Percentiles rank a stretch among this genome's conserved stretches.
Evolutionary conservation across 2,329 filamentous ascomycete genomes (phyloP).

Genomic region (Aureobasidium sp.): DNA sequence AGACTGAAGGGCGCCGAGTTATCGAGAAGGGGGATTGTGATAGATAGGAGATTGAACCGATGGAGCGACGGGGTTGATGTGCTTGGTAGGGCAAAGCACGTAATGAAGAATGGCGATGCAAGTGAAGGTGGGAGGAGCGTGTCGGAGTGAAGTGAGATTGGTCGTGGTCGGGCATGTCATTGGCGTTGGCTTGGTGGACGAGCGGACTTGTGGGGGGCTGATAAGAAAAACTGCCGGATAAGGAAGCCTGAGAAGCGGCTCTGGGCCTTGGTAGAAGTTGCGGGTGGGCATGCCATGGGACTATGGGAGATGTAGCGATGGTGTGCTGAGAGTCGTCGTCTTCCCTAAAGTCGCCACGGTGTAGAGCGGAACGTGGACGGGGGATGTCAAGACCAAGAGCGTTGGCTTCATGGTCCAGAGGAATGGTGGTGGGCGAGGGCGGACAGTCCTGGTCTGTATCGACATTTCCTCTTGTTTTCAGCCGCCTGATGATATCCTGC

Average conservation of each 20-base stretch:
- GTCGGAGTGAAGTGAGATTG: slow-evolving; percentile 24
- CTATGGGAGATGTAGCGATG: slow-evolving; percentile 46
- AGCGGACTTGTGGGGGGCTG: slow-evolving; percentile 87
- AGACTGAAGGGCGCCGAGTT: slow-evolving; percentile 61
- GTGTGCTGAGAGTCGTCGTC: slow-evolving; percentile 34
- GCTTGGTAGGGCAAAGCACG: slow-evolving; percentile 58
- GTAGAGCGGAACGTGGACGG: slow-evolving; percentile 67
- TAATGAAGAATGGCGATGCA: neutral
- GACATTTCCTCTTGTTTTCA: slow-evolving; percentile 51
- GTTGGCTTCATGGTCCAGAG: neutral
- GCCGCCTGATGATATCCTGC: slow-evolving; percentile 70
- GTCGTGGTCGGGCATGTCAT: slow-evolving; percentile 58
- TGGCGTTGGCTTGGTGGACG: slow-evolving; percentile 79
- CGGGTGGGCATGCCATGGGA: slow-evolving; percentile 41
- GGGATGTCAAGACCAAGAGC: slow-evolving; percentile 54
- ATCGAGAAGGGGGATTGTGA: slow-evolving; percentile 43
- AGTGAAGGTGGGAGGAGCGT: slow-evolving; percentile 1
- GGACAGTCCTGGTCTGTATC: neutral
- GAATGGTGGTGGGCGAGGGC: neutral
- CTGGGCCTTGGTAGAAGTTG: slow-evolving; percentile 34
- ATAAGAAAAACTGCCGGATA: slow-evolving; percentile 73
- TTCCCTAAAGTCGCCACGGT: slow-evolving; percentile 53
- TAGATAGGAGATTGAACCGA: slow-evolving; percentile 51
- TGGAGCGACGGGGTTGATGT: slow-evolving; percentile 68
- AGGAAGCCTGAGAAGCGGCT: slow-evolving; percentile 52